Evolutionary conservation across 129 eudicot species (phyloP).

Genomic region (Centella asiatica): DNA sequence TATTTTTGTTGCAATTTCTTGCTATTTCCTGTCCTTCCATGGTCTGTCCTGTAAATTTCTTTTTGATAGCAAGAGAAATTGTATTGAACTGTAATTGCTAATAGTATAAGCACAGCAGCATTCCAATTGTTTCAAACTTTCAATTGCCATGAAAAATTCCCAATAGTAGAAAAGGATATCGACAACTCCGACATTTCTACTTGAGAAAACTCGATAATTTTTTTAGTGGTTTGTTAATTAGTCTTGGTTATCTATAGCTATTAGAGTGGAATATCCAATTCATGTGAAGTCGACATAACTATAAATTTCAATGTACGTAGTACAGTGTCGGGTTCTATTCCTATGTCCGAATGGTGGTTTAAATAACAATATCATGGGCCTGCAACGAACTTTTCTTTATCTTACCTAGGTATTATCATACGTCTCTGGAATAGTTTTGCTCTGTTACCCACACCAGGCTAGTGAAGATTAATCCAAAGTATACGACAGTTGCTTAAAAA

Average conservation of each 20-base stretch:
- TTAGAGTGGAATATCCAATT: too few relatives aligned
- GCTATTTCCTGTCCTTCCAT: not conserved
- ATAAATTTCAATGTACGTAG: too few relatives aligned
- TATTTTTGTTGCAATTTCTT: conserved; percentile 16
- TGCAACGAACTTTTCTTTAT: conserved; percentile 22
- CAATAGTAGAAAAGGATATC: too few relatives aligned
- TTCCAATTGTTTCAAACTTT: conserved; percentile 26
- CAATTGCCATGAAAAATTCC: not conserved
- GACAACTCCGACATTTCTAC: too few relatives aligned
- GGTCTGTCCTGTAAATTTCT: conserved; percentile 54
- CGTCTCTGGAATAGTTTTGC: not conserved
- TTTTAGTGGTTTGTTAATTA: too few relatives aligned
- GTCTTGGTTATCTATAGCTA: too few relatives aligned
- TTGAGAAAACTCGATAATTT: too few relatives aligned
- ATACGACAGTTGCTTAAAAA: not conserved
- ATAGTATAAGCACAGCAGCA: conserved; percentile 33
- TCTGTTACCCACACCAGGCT: conserved; percentile 9
- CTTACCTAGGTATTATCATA: conserved; percentile 23
- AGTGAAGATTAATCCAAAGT: conserved; percentile 1
- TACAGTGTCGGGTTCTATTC: too few relatives aligned
- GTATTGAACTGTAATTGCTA: conserved; percentile 47
- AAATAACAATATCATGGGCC: conserved; percentile 29
- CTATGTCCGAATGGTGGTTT: not conserved
- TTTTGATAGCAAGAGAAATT: conserved; percentile 53
- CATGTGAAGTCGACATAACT: too few relatives aligned